Conservation (phyloP, 768 basidiomycete genomes). For the Sutorius australiensis region DNA sequence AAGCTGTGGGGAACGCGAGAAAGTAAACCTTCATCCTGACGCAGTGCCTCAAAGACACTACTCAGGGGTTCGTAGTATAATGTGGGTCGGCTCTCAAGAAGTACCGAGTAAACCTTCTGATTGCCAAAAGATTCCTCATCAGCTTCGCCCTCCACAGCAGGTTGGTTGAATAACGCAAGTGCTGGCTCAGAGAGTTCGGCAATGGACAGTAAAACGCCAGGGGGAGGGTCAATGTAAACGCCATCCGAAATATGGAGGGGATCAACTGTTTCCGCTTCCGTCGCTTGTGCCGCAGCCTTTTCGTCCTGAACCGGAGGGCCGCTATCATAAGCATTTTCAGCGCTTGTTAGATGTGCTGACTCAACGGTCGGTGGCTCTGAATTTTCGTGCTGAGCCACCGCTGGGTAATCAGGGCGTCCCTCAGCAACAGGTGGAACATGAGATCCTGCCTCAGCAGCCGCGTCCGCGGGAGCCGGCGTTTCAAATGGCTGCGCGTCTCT, state of each 20-base stretch:
- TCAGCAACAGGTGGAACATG: slow-evolving; percentile 2
- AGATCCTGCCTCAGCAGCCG: slow-evolving; percentile 1
- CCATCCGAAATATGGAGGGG: slow-evolving; percentile 63
- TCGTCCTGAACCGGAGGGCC: slow-evolving; percentile 6
- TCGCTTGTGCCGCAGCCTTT: slow-evolving; percentile 2
- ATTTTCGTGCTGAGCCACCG: slow-evolving; percentile 9
- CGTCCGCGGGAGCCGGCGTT: slow-evolving; percentile 2
- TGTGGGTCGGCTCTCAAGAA: slow-evolving; percentile 62
- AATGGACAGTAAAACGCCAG: slow-evolving; percentile 55
- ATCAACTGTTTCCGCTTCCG: slow-evolving; percentile 28
- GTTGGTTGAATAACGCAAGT: slow-evolving; percentile 57
- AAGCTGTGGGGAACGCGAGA: slow-evolving; percentile 42
- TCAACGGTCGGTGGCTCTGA: slow-evolving; percentile 9
- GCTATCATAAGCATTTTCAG: slow-evolving; percentile 6
- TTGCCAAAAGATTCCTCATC: slow-evolving; percentile 9
- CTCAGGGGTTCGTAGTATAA: slow-evolving; percentile 76
- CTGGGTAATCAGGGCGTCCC: slow-evolving; percentile 5
- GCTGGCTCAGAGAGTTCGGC: slow-evolving; percentile 38
- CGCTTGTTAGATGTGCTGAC: slow-evolving; percentile 2
- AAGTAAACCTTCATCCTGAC: slow-evolving; percentile 52
- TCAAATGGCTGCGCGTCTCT: slow-evolving; percentile 6
- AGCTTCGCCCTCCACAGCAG: slow-evolving; percentile 29
- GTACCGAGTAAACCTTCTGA: slow-evolving; percentile 33
- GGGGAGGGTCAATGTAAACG: slow-evolving; percentile 73
- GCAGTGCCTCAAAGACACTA: slow-evolving; percentile 67